Percentiles rank a stretch among this genome's conserved stretches.
Conservation (phyloP, 2,329 filamentous ascomycete genomes). For the Aspergillus novoparasiticus region DNA sequence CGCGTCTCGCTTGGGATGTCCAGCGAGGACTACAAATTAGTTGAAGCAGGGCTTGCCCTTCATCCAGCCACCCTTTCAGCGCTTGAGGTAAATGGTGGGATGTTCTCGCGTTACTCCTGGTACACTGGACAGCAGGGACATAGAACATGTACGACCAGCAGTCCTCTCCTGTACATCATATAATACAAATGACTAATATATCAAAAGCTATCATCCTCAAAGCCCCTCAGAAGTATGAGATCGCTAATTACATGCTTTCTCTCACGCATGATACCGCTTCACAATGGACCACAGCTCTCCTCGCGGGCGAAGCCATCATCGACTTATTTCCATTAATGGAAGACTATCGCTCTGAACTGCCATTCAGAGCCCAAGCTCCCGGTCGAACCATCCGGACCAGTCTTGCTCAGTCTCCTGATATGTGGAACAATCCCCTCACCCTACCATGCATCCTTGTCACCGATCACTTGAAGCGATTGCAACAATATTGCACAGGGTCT, state of each 20-base stretch:
- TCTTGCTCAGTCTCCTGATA: neutral
- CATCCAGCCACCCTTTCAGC: neutral
- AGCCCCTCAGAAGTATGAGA: constrained; percentile 10
- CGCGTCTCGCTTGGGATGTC: neutral
- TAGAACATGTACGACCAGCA: neutral
- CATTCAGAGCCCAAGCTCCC: neutral
- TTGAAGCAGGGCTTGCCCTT: neutral
- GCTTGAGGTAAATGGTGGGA: neutral
- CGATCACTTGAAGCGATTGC: neutral
- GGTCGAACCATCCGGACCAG: neutral
- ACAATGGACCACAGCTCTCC: neutral
- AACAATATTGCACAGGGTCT: neutral
- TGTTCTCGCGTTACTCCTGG: neutral
- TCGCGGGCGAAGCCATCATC: neutral
- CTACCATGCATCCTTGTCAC: neutral
- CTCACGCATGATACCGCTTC: constrained; percentile 5
- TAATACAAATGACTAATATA: neutral
- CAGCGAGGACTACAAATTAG: neutral
- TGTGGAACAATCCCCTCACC: neutral
- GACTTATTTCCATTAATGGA: neutral
- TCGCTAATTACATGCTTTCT: constrained; percentile 10
- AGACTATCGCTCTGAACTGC: neutral
- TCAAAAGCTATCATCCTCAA: constrained; percentile 7
- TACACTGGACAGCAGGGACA: neutral
- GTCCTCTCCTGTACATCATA: neutral